Conservation (phyloP, 495 filamentous ascomycete species). For the Talaromyces stipitatus region DNA sequence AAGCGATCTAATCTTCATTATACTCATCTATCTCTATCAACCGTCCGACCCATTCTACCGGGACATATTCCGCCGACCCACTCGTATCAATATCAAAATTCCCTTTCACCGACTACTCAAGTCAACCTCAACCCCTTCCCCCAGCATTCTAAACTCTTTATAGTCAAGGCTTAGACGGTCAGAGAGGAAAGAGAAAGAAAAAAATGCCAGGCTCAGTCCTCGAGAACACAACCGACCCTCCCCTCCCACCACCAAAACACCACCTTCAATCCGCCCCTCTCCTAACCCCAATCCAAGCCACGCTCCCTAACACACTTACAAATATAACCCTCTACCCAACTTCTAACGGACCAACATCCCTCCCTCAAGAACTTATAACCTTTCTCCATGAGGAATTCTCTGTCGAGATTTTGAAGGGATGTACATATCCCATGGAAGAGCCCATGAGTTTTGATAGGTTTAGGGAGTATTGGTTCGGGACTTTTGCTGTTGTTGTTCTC, state of each 20-base stretch:
- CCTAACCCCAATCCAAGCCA: constrained; percentile 72
- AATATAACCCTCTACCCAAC: constrained; percentile 72
- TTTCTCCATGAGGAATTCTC: constrained; percentile 79
- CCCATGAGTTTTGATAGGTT: constrained; percentile 65
- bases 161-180: too few species aligned
- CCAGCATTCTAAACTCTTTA: too few species aligned
- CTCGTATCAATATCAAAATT: too few species aligned
- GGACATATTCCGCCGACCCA: too few species aligned
- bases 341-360: constrained; percentile 54
- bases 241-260: constrained; percentile 48
- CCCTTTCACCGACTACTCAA: too few species aligned
- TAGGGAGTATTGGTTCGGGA: constrained; percentile 87
- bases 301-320: constrained; percentile 63
- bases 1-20: too few species aligned
- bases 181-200: neutral
- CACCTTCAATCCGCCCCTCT: constrained; percentile 41
- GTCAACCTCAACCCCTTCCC: too few species aligned
- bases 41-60: too few species aligned
- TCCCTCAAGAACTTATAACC: constrained; percentile 43
- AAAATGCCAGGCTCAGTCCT: constrained; percentile 53
- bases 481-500: constrained; percentile 84
- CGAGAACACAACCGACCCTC: constrained; percentile 60
- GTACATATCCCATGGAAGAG: constrained; percentile 89
- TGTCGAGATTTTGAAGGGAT: constrained; percentile 82
- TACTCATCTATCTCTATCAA: too few species aligned